phyloP scores from a whole-genome alignment of 768 basidiomycete species.

The Tricholoma matsutake region DNA sequence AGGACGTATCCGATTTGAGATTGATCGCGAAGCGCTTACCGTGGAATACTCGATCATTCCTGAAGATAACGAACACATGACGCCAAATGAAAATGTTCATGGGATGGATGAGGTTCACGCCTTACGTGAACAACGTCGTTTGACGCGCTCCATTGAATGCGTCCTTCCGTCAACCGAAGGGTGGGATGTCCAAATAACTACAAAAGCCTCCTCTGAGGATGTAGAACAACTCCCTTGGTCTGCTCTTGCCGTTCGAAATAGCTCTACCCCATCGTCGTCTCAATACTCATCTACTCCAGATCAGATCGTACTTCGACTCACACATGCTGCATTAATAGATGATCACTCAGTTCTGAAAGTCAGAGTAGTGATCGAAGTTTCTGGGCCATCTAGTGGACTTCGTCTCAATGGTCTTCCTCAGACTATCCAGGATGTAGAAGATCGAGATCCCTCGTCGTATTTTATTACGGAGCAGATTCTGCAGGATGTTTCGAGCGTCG shows the following conservation, averaged over 20 bases:
- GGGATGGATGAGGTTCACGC: conserved; percentile 65
- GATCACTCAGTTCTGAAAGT: conserved; percentile 82
- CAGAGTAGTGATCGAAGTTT: conserved; percentile 74
- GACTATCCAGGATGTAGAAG: conserved; percentile 59
- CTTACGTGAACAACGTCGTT: conserved; percentile 61
- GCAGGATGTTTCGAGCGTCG: conserved; percentile 71
- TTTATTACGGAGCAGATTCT: conserved; percentile 60
- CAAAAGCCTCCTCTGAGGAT: conserved; percentile 69
- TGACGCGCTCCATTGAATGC: conserved; percentile 79
- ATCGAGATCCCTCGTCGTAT: conserved; percentile 61
- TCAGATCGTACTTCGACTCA: conserved; percentile 60
- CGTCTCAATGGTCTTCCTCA: conserved; percentile 86
- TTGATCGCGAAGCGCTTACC: conserved; percentile 78
- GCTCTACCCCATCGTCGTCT: conserved; percentile 31
- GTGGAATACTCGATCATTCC: conserved; percentile 84
- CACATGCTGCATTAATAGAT: conserved; percentile 68
- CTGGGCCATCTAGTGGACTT: conserved; percentile 70
- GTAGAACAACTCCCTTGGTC: conserved; percentile 76
- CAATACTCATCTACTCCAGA: conserved; percentile 34
- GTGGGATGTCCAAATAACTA: conserved; percentile 84
- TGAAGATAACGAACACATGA: conserved; percentile 55
- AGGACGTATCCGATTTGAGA: conserved; percentile 74
- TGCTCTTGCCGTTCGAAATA: conserved; percentile 51
- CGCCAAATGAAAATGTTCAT: conserved; percentile 30
- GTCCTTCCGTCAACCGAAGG: conserved; percentile 72